Conservation (phyloP, 164 flowering plant species). For the Paratinospora sagittata region DNA sequence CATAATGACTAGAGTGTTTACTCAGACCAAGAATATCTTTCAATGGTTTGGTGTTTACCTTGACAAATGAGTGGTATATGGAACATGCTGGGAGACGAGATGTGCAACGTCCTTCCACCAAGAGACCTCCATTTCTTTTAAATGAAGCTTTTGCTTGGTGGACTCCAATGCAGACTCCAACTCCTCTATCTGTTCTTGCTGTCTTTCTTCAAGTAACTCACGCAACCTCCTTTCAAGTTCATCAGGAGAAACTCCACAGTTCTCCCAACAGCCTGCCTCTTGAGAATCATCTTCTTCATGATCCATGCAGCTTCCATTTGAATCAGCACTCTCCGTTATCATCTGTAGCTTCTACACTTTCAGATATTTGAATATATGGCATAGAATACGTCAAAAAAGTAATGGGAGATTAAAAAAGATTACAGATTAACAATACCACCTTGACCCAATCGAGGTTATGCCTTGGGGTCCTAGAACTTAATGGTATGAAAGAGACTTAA, state of each 20-base stretch:
- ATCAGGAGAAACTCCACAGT: conserved; percentile 42
- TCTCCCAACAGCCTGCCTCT: conserved; percentile 15
- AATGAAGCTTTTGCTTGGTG: conserved; percentile 32
- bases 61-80: neutral
- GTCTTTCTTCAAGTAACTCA: conserved; percentile 52
- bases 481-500: neutral
- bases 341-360: conserved; percentile 24
- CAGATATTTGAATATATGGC: neutral
- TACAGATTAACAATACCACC: neutral
- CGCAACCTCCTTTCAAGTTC: conserved; percentile 68
- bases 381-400: neutral
- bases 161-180: conserved; percentile 52
- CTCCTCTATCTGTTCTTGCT: conserved; percentile 56
- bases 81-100: conserved; percentile 31
- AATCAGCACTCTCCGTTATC: conserved; percentile 18
- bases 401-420: neutral
- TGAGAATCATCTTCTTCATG: conserved; percentile 26
- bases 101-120: conserved; percentile 73
- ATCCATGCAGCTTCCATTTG: conserved; percentile 20
- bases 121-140: conserved; percentile 57
- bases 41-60: conserved; percentile 8
- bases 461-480: neutral
- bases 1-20: neutral
- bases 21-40: neutral
- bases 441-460: neutral